Evolutionary conservation across 371 early-diverging fungal genomes (phyloP).

Genomic region (Syncephalastrum racemosum): DNA sequence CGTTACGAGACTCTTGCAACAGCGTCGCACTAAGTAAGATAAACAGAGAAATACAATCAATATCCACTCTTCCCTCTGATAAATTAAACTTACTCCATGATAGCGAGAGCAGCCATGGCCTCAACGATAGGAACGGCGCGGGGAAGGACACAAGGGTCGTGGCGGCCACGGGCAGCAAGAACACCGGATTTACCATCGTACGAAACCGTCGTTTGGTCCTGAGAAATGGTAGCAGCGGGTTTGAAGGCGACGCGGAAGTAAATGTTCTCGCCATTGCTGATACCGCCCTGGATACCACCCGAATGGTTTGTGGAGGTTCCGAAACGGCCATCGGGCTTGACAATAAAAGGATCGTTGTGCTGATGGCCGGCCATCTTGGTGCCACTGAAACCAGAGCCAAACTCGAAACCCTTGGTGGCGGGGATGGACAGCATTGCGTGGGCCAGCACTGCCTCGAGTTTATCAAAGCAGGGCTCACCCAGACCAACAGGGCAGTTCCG

Average conservation of each 20-base stretch:
- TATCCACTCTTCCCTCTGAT: not conserved
- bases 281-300: conserved; percentile 98
- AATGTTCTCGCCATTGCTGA: conserved; percentile 92
- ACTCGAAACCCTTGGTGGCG: conserved; percentile 97
- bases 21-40: conserved; percentile 52
- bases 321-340: conserved; percentile 57
- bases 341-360: conserved; percentile 93
- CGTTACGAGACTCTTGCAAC: conserved; percentile 65
- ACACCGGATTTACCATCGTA: conserved; percentile 83
- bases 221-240: conserved; percentile 94
- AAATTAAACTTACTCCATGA: conserved; percentile 81
- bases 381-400: conserved; percentile 92
- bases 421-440: conserved; percentile 99
- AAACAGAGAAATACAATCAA: not conserved
- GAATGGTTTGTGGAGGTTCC: conserved; percentile 91
- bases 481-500: conserved; percentile 92
- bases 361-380: conserved; percentile 84
- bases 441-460: conserved; percentile 94
- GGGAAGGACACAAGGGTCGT: conserved; percentile 97
- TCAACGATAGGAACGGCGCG: conserved; percentile 97
- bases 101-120: conserved; percentile 91
- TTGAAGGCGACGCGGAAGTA: conserved; percentile 98
- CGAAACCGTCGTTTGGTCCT: conserved; percentile 83
- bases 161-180: conserved; percentile 92
- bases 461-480: conserved; percentile 98